A percentile compares a stretch with the other conserved stretches of the same genome.
Evolutionary conservation across 208 protist genomes (phyloP).

Genomic region (Leishmania aethiopica): DNA sequence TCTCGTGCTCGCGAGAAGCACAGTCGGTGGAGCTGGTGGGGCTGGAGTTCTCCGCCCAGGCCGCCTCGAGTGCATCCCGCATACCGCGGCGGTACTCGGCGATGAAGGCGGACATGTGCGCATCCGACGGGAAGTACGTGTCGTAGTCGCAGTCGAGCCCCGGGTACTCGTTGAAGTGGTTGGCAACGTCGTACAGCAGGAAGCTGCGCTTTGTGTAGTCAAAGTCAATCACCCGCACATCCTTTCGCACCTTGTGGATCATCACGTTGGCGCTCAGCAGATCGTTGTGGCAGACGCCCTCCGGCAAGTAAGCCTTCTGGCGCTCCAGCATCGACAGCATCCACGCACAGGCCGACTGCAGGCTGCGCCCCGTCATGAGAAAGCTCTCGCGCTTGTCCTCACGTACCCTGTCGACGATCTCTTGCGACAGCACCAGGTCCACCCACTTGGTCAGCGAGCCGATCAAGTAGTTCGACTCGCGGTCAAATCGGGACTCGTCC

Average conservation of each 20-base stretch:
- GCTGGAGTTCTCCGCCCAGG: slow-evolving; percentile 10
- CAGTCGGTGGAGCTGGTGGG: neutral
- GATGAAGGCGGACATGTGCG: slow-evolving; percentile 78
- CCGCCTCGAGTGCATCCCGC: slow-evolving; percentile 48
- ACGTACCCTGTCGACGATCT: slow-evolving; percentile 60
- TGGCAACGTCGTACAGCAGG: slow-evolving; percentile 90
- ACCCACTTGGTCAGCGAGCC: slow-evolving; percentile 74
- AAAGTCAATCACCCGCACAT: slow-evolving; percentile 93
- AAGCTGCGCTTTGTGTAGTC: slow-evolving; percentile 92
- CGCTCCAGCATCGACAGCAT: slow-evolving; percentile 48
- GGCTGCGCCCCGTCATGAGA: slow-evolving; percentile 28
- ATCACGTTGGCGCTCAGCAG: slow-evolving; percentile 92
- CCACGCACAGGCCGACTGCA: slow-evolving; percentile 49
- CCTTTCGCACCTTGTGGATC: slow-evolving; percentile 49
- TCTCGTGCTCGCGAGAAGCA: slow-evolving; percentile 25
- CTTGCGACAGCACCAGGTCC: slow-evolving; percentile 52
- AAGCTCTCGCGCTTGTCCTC: slow-evolving; percentile 57
- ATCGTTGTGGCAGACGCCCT: slow-evolving; percentile 92
- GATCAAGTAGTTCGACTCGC: slow-evolving; percentile 81
- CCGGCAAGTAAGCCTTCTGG: slow-evolving; percentile 38
- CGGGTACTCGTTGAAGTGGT: slow-evolving; percentile 94
- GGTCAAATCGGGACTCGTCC: slow-evolving; percentile 55
- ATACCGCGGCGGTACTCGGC: slow-evolving; percentile 68
- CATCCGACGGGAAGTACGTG: slow-evolving; percentile 75
- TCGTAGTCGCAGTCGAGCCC: slow-evolving; percentile 91